Evolutionary conservation across 495 filamentous ascomycete species (phyloP).

Genomic region (Pyrenula massariospora): DNA sequence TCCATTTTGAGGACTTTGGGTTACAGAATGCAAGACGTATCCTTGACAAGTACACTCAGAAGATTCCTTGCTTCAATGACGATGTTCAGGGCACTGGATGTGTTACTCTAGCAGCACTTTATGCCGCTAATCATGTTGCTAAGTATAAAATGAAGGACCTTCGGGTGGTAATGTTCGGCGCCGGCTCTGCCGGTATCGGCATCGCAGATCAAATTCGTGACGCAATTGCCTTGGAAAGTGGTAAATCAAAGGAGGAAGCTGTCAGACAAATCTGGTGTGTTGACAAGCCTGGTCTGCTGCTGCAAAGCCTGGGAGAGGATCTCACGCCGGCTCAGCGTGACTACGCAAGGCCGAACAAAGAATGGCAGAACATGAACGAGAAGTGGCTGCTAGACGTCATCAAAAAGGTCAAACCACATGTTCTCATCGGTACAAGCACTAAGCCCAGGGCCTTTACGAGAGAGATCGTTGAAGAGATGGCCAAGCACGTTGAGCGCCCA

Average conservation of each 20-base stretch:
- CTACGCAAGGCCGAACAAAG: conserved; percentile 52
- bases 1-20: conserved; percentile 69
- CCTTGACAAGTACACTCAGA: conserved; percentile 56
- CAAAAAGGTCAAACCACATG: conserved; percentile 63
- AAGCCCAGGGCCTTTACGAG: conserved; percentile 69
- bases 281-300: conserved; percentile 70
- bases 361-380: conserved; percentile 48
- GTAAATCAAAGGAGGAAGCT: conserved; percentile 59
- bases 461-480: conserved; percentile 65
- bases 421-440: conserved; percentile 76
- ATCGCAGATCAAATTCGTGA: conserved; percentile 79
- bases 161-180: conserved; percentile 63
- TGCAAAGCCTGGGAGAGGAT: conserved; percentile 45
- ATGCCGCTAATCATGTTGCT: conserved; percentile 57
- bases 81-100: conserved; percentile 87
- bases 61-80: conserved; percentile 82
- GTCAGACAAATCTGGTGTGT: conserved; percentile 78
- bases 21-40: conserved; percentile 50
- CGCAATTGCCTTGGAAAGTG: conserved; percentile 56
- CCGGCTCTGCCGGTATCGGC: conserved; percentile 74
- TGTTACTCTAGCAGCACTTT: conserved; percentile 73
- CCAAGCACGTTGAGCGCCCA: conserved; percentile 58
- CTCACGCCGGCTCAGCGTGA: conserved; percentile 52
- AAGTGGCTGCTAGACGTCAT: conserved; percentile 53
- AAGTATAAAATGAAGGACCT: conserved; percentile 54